Conservation (phyloP, 139 green algal species). For the Yamagishiella unicocca region DNA sequence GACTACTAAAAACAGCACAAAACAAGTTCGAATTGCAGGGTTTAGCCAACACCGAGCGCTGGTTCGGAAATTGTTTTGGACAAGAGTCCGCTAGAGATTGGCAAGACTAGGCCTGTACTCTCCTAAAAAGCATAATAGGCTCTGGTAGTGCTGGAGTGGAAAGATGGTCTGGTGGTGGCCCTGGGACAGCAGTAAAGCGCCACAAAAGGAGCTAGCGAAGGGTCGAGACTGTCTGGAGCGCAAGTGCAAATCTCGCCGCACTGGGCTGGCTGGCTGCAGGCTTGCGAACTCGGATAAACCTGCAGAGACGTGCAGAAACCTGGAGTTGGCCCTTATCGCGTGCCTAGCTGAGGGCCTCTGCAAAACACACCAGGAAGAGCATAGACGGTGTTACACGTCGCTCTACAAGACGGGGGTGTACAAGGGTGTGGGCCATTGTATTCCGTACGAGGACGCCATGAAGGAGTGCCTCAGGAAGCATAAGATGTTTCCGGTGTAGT, state of each 20-base stretch:
- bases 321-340: slow-evolving; percentile 35
- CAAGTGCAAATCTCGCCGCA: background rate
- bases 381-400: slow-evolving; percentile 40
- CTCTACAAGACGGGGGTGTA: slow-evolving; percentile 50
- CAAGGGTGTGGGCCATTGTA: slow-evolving; percentile 48
- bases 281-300: background rate
- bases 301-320: slow-evolving; percentile 25
- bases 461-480: slow-evolving; percentile 41
- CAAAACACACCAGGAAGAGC: slow-evolving; percentile 24
- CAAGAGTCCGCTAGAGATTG: too few relatives aligned
- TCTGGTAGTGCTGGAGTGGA: background rate
- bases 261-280: background rate
- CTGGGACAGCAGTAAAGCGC: background rate
- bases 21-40: too few relatives aligned
- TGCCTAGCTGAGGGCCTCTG: slow-evolving; percentile 35
- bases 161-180: slow-evolving; percentile 30
- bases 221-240: background rate
- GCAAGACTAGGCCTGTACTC: too few relatives aligned
- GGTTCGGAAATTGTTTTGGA: too few relatives aligned
- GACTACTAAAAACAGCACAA: too few relatives aligned
- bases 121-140: too few relatives aligned
- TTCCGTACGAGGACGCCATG: slow-evolving; percentile 49
- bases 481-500: slow-evolving; percentile 5
- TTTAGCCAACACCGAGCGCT: too few relatives aligned
- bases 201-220: background rate